Evolutionary conservation across 1,284 basidiomycete species (phyloP).

Genomic region (Ganoderma lingzhi): DNA sequence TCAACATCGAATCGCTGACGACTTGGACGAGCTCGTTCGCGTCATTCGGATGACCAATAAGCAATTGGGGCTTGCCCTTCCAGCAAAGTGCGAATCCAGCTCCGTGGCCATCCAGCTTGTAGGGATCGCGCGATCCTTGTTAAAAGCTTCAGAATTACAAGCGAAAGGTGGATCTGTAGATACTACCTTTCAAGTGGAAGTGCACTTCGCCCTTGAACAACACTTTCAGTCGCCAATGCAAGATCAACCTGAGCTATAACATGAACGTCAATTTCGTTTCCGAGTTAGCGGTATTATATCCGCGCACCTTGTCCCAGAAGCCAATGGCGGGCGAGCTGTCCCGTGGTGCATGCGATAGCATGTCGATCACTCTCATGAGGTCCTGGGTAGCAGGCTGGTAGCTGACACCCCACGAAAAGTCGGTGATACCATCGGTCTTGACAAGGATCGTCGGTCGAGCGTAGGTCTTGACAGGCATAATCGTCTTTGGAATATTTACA

Average conservation of each 20-base stretch:
- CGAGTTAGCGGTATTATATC: not conserved
- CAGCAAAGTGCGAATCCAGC: slow-evolving; percentile 93
- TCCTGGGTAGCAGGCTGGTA: slow-evolving; percentile 91
- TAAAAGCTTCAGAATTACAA: slow-evolving; percentile 27
- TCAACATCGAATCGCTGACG: slow-evolving; percentile 79
- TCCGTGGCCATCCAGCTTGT: slow-evolving; percentile 76
- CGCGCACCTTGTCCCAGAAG: slow-evolving; percentile 90
- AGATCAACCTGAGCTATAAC: slow-evolving; percentile 76
- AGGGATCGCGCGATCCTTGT: slow-evolving; percentile 88
- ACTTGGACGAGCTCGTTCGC: slow-evolving; percentile 89
- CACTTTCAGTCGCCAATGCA: slow-evolving; percentile 86
- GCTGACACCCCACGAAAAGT: slow-evolving; percentile 92
- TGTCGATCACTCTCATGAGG: slow-evolving; percentile 86
- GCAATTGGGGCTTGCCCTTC: slow-evolving; percentile 79
- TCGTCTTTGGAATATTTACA: slow-evolving; percentile 86
- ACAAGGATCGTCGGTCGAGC: slow-evolving; percentile 81
- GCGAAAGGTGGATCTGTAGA: slow-evolving; percentile 8
- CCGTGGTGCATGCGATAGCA: slow-evolving; percentile 79
- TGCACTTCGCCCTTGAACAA: slow-evolving; percentile 82
- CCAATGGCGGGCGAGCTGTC: slow-evolving; percentile 91
- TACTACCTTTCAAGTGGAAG: slow-evolving; percentile 84
- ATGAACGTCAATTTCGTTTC: not conserved
- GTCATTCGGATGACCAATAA: slow-evolving; percentile 78
- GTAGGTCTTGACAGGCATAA: slow-evolving; percentile 96
- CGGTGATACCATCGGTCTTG: slow-evolving; percentile 70